These are phyloP conservation scores for cucumber (Cucumis sativus) DNA, from an alignment of 306 rosid genomes.

Conservation along the genomic window DNA sequence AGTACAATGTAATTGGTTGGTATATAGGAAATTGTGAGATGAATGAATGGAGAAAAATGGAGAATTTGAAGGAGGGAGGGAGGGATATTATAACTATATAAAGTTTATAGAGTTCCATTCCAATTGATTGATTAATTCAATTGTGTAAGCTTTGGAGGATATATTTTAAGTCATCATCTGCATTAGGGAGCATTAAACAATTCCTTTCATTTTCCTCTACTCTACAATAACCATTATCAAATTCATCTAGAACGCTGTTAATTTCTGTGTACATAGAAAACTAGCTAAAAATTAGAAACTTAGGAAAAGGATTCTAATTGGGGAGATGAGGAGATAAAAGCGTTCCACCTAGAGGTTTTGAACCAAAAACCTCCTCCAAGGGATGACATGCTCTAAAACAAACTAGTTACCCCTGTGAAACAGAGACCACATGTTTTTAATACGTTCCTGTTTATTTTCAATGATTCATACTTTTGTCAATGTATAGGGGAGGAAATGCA, in stretches of 20 bases:
- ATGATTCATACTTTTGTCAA: not conserved
- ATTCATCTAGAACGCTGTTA: not conserved
- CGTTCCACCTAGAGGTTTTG: not conserved
- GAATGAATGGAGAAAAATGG: not conserved
- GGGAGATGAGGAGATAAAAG: not conserved
- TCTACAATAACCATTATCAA: not conserved
- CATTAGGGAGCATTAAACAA: not conserved
- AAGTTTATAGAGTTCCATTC: not conserved
- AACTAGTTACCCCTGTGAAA: not conserved
- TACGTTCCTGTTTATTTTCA: not conserved
- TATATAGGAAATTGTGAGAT: not conserved
- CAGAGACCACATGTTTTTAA: not conserved
- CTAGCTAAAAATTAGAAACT: not conserved
- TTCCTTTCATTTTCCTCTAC: not conserved
- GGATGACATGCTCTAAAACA: not conserved
- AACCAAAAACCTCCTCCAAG: not conserved
- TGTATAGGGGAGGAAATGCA: slow-evolving; percentile 70
- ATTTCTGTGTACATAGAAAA: not conserved
- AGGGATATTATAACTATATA: not conserved
- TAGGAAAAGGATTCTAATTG: not conserved
- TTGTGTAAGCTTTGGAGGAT: not conserved
- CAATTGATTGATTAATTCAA: not conserved
- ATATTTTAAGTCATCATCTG: too few species aligned
- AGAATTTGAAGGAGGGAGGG: not conserved
- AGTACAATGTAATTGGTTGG: not conserved